A percentile compares a stretch with the other conserved stretches of the same genome.
Conservation (phyloP, 768 basidiomycete genomes). For the Lactarius akahatsu region DNA sequence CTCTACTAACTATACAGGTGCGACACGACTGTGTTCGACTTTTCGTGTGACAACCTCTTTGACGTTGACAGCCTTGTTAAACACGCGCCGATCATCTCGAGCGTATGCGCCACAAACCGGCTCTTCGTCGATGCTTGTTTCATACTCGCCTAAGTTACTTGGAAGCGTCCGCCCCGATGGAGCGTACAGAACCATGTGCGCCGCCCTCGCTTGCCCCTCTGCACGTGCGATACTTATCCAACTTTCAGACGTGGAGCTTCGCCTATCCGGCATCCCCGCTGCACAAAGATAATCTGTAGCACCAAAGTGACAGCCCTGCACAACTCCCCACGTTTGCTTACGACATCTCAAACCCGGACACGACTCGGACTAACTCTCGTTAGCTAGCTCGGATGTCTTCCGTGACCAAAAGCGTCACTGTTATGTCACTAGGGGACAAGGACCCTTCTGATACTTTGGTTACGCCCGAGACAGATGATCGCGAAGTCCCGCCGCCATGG, state of each 20-base stretch:
- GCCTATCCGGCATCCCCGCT: too few relatives aligned
- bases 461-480: constrained; percentile 15
- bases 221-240: constrained; percentile 39
- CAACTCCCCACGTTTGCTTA: constrained; percentile 23
- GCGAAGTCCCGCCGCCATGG: constrained; percentile 17
- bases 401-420: neutral
- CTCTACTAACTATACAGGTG: too few relatives aligned
- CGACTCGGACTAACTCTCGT: constrained; percentile 15
- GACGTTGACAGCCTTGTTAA: too few relatives aligned
- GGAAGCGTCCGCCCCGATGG: constrained; percentile 37
- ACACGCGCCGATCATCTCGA: too few relatives aligned
- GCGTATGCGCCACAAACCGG: too few relatives aligned
- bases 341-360: constrained; percentile 7
- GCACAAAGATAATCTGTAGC: constrained; percentile 19
- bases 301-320: constrained; percentile 18
- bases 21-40: too few relatives aligned
- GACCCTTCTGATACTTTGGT: constrained; percentile 25
- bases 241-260: constrained; percentile 23
- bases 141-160: too few relatives aligned
- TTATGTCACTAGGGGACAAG: constrained; percentile 1
- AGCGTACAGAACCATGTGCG: constrained; percentile 36
- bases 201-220: too few relatives aligned
- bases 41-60: too few relatives aligned
- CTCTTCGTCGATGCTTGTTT: too few relatives aligned
- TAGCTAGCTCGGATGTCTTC: constrained; percentile 4